Percentiles rank a stretch among this genome's conserved stretches.
Evolutionary conservation across 2,329 filamentous ascomycete genomes (phyloP).

Genomic region (Neofusicoccum laricinum): DNA sequence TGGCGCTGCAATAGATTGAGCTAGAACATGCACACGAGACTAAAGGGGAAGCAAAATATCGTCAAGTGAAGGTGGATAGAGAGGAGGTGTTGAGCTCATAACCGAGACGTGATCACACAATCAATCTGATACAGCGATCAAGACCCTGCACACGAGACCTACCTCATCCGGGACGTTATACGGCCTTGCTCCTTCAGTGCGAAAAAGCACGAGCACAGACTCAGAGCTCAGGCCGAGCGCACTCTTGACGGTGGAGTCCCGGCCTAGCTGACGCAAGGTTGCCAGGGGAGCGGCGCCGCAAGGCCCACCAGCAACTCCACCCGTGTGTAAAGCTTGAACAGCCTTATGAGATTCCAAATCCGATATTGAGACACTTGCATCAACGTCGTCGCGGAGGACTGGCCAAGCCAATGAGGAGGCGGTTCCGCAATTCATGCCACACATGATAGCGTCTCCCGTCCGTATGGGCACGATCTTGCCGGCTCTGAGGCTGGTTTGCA

Average conservation of each 20-base stretch:
- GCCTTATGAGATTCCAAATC: constrained; percentile 63
- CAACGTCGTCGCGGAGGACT: constrained; percentile 55
- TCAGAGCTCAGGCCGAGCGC: constrained; percentile 40
- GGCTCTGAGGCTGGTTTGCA: constrained; percentile 52
- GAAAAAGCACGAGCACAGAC: constrained; percentile 63
- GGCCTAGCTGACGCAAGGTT: constrained; percentile 52
- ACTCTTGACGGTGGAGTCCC: constrained; percentile 30
- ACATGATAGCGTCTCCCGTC: constrained; percentile 67
- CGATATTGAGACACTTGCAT: constrained; percentile 59
- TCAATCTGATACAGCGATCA: background rate
- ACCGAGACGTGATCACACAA: background rate
- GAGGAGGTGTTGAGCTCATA: background rate
- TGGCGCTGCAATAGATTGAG: too few relatives aligned
- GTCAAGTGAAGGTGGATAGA: background rate
- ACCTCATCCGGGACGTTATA: constrained; percentile 37
- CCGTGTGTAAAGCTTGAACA: constrained; percentile 50
- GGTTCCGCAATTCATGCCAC: constrained; percentile 70
- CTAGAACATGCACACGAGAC: too few relatives aligned
- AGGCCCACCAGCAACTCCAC: constrained; percentile 55
- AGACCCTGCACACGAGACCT: background rate
- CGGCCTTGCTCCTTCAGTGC: constrained; percentile 61
- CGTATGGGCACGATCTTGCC: constrained; percentile 49
- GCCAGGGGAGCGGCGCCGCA: constrained; percentile 61
- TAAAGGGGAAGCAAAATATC: background rate
- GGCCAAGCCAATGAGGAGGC: constrained; percentile 66